Conservation (phyloP, 164 flowering plant genomes). For the Piper betle region DNA sequence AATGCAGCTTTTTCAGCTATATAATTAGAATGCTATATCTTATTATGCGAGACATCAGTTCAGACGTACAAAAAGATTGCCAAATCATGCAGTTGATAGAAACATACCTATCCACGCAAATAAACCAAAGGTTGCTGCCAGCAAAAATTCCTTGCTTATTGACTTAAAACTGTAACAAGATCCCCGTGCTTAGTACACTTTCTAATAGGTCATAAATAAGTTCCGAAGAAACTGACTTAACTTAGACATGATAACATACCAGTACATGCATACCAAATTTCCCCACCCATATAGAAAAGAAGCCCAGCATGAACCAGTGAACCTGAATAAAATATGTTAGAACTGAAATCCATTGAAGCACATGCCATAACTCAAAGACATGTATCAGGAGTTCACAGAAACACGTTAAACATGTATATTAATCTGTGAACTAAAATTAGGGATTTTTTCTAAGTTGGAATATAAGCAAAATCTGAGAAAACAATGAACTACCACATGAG, state of each 20-base stretch:
- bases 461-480: too few species aligned
- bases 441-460: too few species aligned
- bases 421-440: too few species aligned
- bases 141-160: slow-evolving; percentile 67
- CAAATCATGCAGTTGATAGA: background rate
- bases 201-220: background rate
- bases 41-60: too few species aligned
- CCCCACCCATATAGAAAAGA: slow-evolving; percentile 79
- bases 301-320: slow-evolving; percentile 83
- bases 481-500: slow-evolving; percentile 9
- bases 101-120: slow-evolving; percentile 59
- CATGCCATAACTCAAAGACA: too few species aligned
- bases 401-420: too few species aligned
- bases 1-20: background rate
- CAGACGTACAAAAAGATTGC: too few species aligned
- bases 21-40: background rate
- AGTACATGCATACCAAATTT: slow-evolving; percentile 62
- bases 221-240: background rate
- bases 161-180: slow-evolving; percentile 44
- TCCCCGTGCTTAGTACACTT: slow-evolving; percentile 2
- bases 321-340: slow-evolving; percentile 31
- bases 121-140: slow-evolving; percentile 61
- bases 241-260: slow-evolving; percentile 23
- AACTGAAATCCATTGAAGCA: too few species aligned
- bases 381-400: too few species aligned